Conservation (phyloP, 169 alveolate genomes). For the Plasmodium reichenowi region DNA sequence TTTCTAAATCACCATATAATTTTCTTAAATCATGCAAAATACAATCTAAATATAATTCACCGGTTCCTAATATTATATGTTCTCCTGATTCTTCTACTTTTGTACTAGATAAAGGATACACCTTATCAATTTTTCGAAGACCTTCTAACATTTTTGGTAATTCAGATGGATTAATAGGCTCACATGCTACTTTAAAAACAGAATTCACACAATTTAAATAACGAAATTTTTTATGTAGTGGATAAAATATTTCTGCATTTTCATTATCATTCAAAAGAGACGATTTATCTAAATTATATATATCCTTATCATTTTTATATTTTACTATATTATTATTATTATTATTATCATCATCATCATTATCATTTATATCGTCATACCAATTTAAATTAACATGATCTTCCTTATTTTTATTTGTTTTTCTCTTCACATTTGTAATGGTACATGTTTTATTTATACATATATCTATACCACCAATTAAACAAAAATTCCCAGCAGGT, state of each 20-base stretch:
- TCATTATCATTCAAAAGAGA: constrained; percentile 79
- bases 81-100: constrained; percentile 99
- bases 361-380: background rate
- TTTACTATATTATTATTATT: background rate
- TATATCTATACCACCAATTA: constrained; percentile 96
- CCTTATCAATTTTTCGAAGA: constrained; percentile 93
- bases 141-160: constrained; percentile 99
- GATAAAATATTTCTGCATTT: constrained; percentile 90
- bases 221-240: constrained; percentile 80
- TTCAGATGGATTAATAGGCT: constrained; percentile 98
- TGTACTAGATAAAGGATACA: constrained; percentile 94
- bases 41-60: constrained; percentile 98
- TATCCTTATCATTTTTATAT: background rate
- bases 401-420: background rate
- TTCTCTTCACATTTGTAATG: constrained; percentile 81
- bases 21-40: constrained; percentile 97
- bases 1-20: constrained; percentile 98
- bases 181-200: constrained; percentile 94
- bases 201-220: constrained; percentile 75
- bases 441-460: constrained; percentile 93
- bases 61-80: constrained; percentile 98
- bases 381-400: background rate
- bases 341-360: background rate
- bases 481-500: constrained; percentile 95
- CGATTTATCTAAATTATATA: background rate